Evolutionary conservation across 495 filamentous ascomycete species (phyloP), one percentile per base, ranked within the genome.

Genomic region (Penicillium dipodomyicola): DNA sequence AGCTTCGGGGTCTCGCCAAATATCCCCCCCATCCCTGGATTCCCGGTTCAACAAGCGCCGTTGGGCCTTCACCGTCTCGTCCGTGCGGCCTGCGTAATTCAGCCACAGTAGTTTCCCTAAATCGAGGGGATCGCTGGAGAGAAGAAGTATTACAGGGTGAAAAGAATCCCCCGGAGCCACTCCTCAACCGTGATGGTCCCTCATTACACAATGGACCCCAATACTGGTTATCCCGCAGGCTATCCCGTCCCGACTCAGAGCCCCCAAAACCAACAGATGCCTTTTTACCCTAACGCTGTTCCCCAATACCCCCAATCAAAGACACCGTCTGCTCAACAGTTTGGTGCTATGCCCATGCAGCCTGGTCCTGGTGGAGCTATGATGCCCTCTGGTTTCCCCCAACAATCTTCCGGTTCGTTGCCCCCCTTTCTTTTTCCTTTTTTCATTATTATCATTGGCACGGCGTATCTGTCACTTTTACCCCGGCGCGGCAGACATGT

Each of bases 321-420:
- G 54, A 52, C 69, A 40, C 66, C 61, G 3, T 52, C 50, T 2
- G 25, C 25, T 52, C 56, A 58, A 44, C 72, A 72, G 61, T 77
- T 75, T 62, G 70, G 69, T 53, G 62, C 69, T 43, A 70, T 73
- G 62, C 69, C 70, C 29, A 63, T 75, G 71, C 76, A 78, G 64
- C 65, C 69, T 46, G 68, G 63, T 55, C 69, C 72, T 40, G 66
- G 71, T 69, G 75, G 75, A 72, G 67, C 69, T 59, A 73, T 77
- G 69, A 76, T 79, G 67, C 70, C 74, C 19, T 57, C 70, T 42
- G 68, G 69, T 47, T 75, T 73, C 52, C 66, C 73, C 57, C 72
- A 74, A 41, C 72, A 74, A 44, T 71, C 70, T 25, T 60, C 71
- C 50, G 74, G 74, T 77, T 72, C 60, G 74, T 70, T 61, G 11